Base-by-base conservation (phyloP, 768 basidiomycete genomes). In the Tylopilus vinaceipallidus region DNA sequence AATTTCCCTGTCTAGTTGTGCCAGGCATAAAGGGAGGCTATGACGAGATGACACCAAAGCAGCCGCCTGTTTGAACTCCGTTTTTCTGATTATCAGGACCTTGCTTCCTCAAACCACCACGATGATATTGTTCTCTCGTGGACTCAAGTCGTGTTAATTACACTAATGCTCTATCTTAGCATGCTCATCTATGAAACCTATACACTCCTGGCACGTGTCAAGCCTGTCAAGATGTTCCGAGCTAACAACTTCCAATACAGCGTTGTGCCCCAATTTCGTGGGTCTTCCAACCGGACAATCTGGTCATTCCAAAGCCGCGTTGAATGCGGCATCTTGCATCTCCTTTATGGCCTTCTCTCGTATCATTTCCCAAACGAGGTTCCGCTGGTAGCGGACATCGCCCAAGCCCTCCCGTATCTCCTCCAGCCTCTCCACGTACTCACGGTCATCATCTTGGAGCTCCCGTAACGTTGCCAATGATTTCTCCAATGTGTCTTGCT, bases 321-420 rank as follows among this genome's bases (percentile, higher is more conserved):
- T 68, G 29, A 68, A 62, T 14, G 84, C 86, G 7, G 75, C 77
- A 29, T 86, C 85, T 57, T 86, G 84, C 62, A 93, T 69, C 63
- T 92, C 89, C 54, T 79, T 79, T 19, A 91, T 71, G 12, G 88
- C 88, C 50, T 79, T 77, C 65, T 84, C 81, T 50, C 91, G 79
- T 44, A 91, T 84, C 63, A 83, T 67, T 50, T 82, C 78, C 91
- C 91, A 94, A 17, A 93, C 76, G 10, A 76, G 73, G 61, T 85
- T 77, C 47, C 90, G 74, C 62, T 91, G 88, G 2, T 78, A 77
- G 47, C 83, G 73, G 26, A 87, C 79, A 56, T 88, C 84, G 6
- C 91, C 91, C 47, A 93, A 65, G 3, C 82, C 82, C 56, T 93
- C 89, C 45, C 91, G 71, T 46, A 94, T 88, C 64, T 94, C 91